Evolutionary conservation across 352 stramenopile genomes (phyloP).

Genomic region (Phytophthora hibernalis): DNA sequence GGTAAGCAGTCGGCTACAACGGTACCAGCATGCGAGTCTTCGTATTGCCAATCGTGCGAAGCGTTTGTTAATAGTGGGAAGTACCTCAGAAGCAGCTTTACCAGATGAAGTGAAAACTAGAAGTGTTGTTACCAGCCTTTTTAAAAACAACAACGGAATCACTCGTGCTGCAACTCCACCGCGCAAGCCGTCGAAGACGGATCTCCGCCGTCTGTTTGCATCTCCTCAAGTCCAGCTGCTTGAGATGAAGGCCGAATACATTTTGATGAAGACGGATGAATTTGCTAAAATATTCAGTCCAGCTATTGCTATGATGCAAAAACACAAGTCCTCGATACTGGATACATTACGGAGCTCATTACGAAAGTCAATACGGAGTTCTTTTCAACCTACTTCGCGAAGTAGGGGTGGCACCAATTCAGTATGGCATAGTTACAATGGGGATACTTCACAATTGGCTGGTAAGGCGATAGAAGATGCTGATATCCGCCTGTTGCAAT

Average conservation of each 20-base stretch:
- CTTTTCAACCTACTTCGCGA: slow-evolving; percentile 17
- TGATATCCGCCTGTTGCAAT: slow-evolving; percentile 40
- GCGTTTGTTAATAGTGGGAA: slow-evolving; percentile 5
- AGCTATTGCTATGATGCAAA: slow-evolving; percentile 9
- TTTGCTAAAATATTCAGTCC: slow-evolving; percentile 42
- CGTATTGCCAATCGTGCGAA: slow-evolving; percentile 48
- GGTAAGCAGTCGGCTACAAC: slow-evolving; percentile 49
- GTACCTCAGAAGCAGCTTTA: background rate
- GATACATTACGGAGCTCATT: slow-evolving; percentile 31
- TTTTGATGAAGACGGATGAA: slow-evolving; percentile 46
- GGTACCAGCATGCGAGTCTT: slow-evolving; percentile 54
- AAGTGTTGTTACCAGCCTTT: background rate
- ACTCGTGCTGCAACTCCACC: background rate
- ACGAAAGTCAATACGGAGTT: slow-evolving; percentile 26
- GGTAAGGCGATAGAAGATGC: background rate
- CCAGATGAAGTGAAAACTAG: background rate
- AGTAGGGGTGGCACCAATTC: slow-evolving; percentile 48
- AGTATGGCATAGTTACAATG: slow-evolving; percentile 12
- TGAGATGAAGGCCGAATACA: slow-evolving; percentile 59
- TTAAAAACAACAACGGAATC: slow-evolving; percentile 3
- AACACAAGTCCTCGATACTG: slow-evolving; percentile 32
- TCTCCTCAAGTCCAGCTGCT: slow-evolving; percentile 55
- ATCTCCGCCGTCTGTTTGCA: slow-evolving; percentile 40
- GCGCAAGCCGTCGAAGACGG: slow-evolving; percentile 12
- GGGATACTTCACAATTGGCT: slow-evolving; percentile 1